These are phyloP conservation scores for Periglandula ipomoeae DNA, from an alignment of 2,329 filamentous ascomycete genomes.

Conservation along the genomic window DNA sequence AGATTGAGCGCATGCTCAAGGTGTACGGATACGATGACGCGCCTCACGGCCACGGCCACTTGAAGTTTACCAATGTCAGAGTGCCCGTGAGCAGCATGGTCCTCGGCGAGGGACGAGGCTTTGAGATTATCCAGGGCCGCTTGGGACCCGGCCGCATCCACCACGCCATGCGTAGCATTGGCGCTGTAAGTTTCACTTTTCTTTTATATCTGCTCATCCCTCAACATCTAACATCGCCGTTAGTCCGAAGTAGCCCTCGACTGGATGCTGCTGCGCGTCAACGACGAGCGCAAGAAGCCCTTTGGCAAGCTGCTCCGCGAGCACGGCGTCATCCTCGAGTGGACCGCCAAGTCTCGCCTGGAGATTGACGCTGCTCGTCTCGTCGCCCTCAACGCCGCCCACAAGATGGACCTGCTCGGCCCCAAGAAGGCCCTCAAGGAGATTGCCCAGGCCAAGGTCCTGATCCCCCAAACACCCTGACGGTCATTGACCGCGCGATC, in stretches of 20 bases:
- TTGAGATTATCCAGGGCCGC: conserved; percentile 97
- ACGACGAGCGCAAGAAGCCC: conserved; percentile 81
- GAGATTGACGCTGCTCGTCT: conserved; percentile 91
- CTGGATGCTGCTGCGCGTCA: conserved; percentile 89
- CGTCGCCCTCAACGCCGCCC: conserved; percentile 85
- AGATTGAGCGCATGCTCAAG: conserved; percentile 84
- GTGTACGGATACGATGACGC: conserved; percentile 97
- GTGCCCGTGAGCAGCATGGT: conserved; percentile 79
- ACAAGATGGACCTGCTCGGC: conserved; percentile 83
- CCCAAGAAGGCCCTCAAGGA: conserved; percentile 86
- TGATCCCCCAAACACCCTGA: conserved; percentile 76
- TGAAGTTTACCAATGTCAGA: conserved; percentile 81
- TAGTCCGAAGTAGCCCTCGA: conserved; percentile 82
- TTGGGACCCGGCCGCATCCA: conserved; percentile 94
- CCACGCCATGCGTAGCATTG: conserved; percentile 93
- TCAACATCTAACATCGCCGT: not conserved
- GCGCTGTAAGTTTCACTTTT: conserved; percentile 47
- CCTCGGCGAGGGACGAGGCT: conserved; percentile 85
- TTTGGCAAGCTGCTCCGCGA: conserved; percentile 82
- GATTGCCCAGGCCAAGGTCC: conserved; percentile 91
- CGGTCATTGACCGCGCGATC: conserved; percentile 87
- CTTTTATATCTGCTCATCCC: not conserved
- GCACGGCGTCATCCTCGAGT: conserved; percentile 91
- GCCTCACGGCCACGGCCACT: conserved; percentile 94
- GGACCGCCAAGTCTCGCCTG: conserved; percentile 83